Evolutionary conservation across 306 rosid genomes (phyloP), one percentile per base, ranked within the genome.

Genomic region (Corylus avellana): DNA sequence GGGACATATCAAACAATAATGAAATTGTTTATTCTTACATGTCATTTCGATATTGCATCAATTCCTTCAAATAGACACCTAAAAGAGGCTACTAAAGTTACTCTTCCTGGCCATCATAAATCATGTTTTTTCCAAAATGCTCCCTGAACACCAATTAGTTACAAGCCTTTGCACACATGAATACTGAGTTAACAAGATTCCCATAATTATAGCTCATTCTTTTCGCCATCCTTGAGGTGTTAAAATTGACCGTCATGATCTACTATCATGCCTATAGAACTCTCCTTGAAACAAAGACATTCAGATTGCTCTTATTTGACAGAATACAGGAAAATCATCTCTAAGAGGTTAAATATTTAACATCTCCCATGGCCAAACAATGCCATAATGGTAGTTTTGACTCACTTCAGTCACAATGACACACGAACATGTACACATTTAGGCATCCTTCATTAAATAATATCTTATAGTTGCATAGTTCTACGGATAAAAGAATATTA

Each of bases 321-420:
- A 63, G 44, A 63, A 13, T 1, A 32, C 17, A n/a, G n/a, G 5
- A 63, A 25, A 13, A 63, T 13, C 44, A 63, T 63, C 70, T 63
- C 20, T 35, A 57, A 57, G 11, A 8, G 66, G n/a, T 62, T 13
- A 62, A 12, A 27, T 62, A 62, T 62, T 11, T 5, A 62, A 62
- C 42, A 62, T n/a, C 69, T 62, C 37, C 66, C 77, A 37, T 75
- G 12, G 80, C 32, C 72, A 74, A 59, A 56, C 29, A 61, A 62
- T 62, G 6, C n/a, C 47, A 29, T 37, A 70, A 12, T 61, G 20
- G 75, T 68, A 68, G 61, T 74, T 79, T 44, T 80, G 70, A 58
- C 67, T 1, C 10, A 32, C 61, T 70, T 73, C 69, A 59, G 46
- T 75, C 76, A 72, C 20, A 54, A 50, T 9, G 27, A 62, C 56